These are phyloP conservation scores for Podospora pseudopauciseta DNA, from an alignment of 495 filamentous ascomycete species.

Conservation along the genomic window DNA sequence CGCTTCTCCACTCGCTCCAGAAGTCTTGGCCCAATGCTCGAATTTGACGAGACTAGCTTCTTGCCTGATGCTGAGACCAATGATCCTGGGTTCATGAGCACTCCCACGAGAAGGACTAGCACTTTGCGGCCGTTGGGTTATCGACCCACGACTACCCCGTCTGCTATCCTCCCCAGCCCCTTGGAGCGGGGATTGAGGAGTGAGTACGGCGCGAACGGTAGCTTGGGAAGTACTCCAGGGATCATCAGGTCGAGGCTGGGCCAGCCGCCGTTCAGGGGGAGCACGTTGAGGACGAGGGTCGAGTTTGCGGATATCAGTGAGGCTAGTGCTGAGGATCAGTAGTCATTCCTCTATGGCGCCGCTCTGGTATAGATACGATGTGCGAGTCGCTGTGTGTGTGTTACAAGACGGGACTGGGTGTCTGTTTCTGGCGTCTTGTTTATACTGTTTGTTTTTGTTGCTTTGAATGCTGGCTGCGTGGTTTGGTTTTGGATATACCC, in stretches of 20 bases:
- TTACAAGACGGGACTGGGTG: too few relatives aligned
- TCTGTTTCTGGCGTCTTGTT: not conserved
- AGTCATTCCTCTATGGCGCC: not conserved
- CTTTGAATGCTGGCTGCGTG: not conserved
- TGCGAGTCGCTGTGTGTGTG: not conserved
- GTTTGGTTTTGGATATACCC: constrained; percentile 20
- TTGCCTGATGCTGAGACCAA: constrained; percentile 14
- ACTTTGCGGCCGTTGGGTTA: constrained; percentile 19
- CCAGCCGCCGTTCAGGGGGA: not conserved
- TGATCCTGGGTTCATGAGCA: constrained; percentile 34
- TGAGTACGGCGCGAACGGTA: constrained; percentile 14
- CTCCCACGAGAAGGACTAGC: constrained; percentile 30
- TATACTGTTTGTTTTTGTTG: not conserved
- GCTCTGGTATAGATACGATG: too few relatives aligned
- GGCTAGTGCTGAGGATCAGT: constrained; percentile 25
- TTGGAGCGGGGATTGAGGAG: constrained; percentile 29
- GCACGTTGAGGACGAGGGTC: constrained; percentile 19
- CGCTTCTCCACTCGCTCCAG: not conserved
- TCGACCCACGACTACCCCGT: constrained; percentile 29
- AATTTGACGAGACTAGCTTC: constrained; percentile 29
- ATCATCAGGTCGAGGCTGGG: not conserved
- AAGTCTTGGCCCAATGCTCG: constrained; percentile 28
- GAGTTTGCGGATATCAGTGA: constrained; percentile 32
- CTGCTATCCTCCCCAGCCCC: constrained; percentile 29
- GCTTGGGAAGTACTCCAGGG: not conserved